Evolutionary conservation across 768 basidiomycete species (phyloP), one percentile per base, ranked within the genome.

Genomic region (Hericium alpestre): DNA sequence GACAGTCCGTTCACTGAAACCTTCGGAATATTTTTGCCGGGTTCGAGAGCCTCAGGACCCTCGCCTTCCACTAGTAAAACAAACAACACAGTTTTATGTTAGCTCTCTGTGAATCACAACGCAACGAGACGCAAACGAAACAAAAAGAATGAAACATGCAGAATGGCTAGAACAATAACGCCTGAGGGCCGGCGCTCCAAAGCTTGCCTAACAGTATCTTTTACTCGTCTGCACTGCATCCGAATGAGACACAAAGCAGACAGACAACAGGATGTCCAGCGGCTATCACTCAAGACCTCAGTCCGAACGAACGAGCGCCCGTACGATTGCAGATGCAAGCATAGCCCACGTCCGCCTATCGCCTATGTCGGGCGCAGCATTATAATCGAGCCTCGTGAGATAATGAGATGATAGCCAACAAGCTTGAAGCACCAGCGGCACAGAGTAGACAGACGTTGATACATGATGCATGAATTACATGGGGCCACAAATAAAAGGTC

Each of bases 61-160:
- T 91, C 87, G 86, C 86, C 90, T 61, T 77, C 69, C 82, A 82
- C 88, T 90, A 68, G 56, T 40, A 5, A 62, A 62, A 60, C 59
- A 54, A 20, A 53, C 32, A 13, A 51, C 10, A 46, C 11, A 15
- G 15, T 20, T 13, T 11, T 41, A 39, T 10, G 41, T 25, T 23
- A 25, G 54, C 38, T 18, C 27, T 51, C 50, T 32, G 50, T 16
- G 16, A 16, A 16, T 10, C 18, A 22, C 38, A 22, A 40, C n/a
- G 38, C 38, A n/a, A 38, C 18, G 27, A 38, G 51, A 27, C 16
- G 51, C n/a, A 25, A 13, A 38, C 9, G 12, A 39, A n/a, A 25
- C 32, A 39, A 39, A 53, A 53, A 58, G 27, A 23, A 9, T 8
- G 48, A 50, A 10, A 16, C 23, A 51, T 16, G 49, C 23, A 37